phyloP scores from a whole-genome alignment of 176 grass and related monocot species.

The Zea mays region Zm-B73-REFERENCE-NAM-5.0 NC_050098.1:154099501-154100000 shows the following conservation, averaged over 20 bases:
- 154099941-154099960: constrained; percentile 32
- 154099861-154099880: constrained; percentile 43
- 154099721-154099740: constrained; percentile 42
- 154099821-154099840: constrained; percentile 28
- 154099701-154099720: constrained; percentile 41
- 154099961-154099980: constrained; percentile 53
- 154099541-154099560: constrained; percentile 28
- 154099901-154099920: constrained; percentile 56
- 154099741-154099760: constrained; percentile 51
- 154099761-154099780: constrained; percentile 35
- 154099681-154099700: constrained; percentile 34
- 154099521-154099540: neutral
- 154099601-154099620: no score
- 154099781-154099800: constrained; percentile 40
- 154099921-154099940: constrained; percentile 57
- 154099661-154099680: constrained; percentile 41
- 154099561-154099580: no score
- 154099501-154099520: constrained; percentile 35
- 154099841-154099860: constrained; percentile 19
- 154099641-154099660: constrained; percentile 41
- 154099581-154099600: no score
- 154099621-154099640: neutral
- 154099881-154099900: constrained; percentile 30
- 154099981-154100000: constrained; percentile 4
- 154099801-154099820: constrained; percentile 46